Evolutionary conservation across 1,284 basidiomycete species (phyloP).

Genomic region (Trametes sp.): DNA sequence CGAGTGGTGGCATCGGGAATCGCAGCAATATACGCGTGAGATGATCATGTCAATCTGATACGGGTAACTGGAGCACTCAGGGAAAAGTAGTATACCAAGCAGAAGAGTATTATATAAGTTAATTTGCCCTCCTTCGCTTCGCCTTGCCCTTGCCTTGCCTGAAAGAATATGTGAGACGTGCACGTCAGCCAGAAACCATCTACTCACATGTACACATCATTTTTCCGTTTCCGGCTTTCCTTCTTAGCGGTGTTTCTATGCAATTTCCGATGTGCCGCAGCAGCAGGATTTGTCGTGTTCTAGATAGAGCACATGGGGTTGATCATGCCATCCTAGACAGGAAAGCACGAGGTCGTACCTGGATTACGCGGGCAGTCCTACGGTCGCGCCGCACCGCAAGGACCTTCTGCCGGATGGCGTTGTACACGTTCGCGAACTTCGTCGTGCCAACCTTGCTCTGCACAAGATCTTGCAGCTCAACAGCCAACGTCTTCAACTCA

Average conservation of each 20-base stretch:
- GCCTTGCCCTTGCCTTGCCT: conserved; percentile 40
- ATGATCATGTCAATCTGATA: not conserved
- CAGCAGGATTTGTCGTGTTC: conserved; percentile 77
- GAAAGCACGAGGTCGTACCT: conserved; percentile 49
- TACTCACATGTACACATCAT: conserved; percentile 62
- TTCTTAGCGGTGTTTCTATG: conserved; percentile 77
- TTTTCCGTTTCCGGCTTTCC: conserved; percentile 85
- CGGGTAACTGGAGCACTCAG: not conserved
- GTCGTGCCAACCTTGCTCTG: conserved; percentile 88
- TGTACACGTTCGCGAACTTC: conserved; percentile 83
- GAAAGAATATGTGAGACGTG: conserved; percentile 4
- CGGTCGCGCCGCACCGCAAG: conserved; percentile 77
- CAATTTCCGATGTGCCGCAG: conserved; percentile 78
- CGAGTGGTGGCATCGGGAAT: too few relatives aligned
- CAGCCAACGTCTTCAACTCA: conserved; percentile 83
- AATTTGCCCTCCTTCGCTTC: conserved; percentile 37
- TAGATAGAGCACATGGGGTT: conserved; percentile 33
- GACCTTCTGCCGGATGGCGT: conserved; percentile 77
- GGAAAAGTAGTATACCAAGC: not conserved
- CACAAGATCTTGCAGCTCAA: conserved; percentile 89
- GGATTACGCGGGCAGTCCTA: conserved; percentile 68
- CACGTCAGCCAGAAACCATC: not conserved
- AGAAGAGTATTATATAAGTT: not conserved
- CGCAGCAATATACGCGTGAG: not conserved
- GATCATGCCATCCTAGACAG: not conserved